These are phyloP conservation scores for Aulographum hederae DNA, from an alignment of 2,329 filamentous ascomycete genomes.

Conservation along the genomic window DNA sequence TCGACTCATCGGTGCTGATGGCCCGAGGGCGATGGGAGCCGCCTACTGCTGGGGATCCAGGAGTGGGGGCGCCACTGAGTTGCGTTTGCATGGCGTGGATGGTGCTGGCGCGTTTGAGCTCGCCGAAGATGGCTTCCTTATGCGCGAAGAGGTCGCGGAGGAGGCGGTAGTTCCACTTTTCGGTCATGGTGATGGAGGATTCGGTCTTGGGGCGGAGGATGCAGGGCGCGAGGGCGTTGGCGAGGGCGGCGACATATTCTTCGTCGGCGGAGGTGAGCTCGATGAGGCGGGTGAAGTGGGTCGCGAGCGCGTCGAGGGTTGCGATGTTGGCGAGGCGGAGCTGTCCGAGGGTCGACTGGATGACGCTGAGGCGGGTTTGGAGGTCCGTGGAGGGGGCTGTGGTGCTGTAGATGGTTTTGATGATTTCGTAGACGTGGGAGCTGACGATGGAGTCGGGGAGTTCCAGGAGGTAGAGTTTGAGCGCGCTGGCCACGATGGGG, in stretches of 20 bases:
- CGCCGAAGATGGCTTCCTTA: conserved; percentile 89
- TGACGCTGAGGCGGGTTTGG: conserved; percentile 64
- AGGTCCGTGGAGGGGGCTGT: conserved; percentile 61
- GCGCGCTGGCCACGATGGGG: conserved; percentile 75
- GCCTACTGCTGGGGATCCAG: conserved; percentile 24
- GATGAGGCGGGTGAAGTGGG: conserved; percentile 91
- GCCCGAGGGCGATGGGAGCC: conserved; percentile 48
- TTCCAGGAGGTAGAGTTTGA: conserved; percentile 90
- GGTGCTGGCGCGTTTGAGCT: conserved; percentile 76
- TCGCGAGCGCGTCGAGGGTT: conserved; percentile 94
- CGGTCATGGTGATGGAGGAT: conserved; percentile 83
- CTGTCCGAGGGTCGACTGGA: conserved; percentile 91
- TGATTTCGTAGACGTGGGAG: conserved; percentile 95
- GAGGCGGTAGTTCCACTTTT: conserved; percentile 79
- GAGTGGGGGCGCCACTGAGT: conserved; percentile 43
- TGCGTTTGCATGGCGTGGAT: not conserved
- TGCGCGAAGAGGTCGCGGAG: conserved; percentile 83
- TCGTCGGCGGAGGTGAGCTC: conserved; percentile 95
- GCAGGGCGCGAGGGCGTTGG: conserved; percentile 61
- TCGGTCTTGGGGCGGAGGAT: conserved; percentile 75
- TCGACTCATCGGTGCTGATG: conserved; percentile 89
- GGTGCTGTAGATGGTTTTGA: conserved; percentile 88
- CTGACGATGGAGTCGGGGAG: conserved; percentile 96
- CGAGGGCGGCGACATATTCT: conserved; percentile 57
- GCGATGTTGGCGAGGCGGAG: conserved; percentile 93